These are phyloP conservation scores for Arabidopsis lyrata DNA, from an alignment of 441 rosid genomes.

Conservation along the genomic window DNA sequence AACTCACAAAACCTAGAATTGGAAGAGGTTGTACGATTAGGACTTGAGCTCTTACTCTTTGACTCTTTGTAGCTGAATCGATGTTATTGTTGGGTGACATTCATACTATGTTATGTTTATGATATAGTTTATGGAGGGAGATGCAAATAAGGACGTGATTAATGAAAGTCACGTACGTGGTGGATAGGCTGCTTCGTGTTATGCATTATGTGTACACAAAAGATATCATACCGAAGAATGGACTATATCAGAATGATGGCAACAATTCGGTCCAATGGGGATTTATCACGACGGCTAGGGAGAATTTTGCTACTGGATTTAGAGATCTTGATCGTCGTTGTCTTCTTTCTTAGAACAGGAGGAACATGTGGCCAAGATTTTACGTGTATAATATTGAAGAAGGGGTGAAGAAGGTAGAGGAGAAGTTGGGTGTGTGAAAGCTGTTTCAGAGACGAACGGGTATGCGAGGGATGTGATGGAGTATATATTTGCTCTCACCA, in stretches of 20 bases:
- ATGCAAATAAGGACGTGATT: background rate
- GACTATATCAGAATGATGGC: constrained; percentile 4
- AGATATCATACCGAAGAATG: background rate
- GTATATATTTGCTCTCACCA: background rate
- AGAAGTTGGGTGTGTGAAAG: constrained; percentile 1
- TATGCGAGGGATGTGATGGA: background rate
- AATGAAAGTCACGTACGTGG: background rate
- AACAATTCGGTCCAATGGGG: background rate
- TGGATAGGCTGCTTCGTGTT: background rate
- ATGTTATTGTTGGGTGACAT: constrained; percentile 10
- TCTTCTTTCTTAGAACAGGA: background rate
- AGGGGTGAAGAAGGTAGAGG: background rate
- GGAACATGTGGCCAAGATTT: background rate
- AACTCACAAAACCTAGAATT: too few species aligned
- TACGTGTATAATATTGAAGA: background rate
- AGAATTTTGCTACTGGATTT: background rate
- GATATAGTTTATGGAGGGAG: background rate
- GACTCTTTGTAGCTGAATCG: background rate
- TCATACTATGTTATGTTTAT: background rate
- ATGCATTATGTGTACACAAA: background rate
- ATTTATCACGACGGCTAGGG: background rate
- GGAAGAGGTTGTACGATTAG: constrained; percentile 1
- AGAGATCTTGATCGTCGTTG: background rate
- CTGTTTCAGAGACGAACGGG: background rate
- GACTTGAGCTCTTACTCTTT: constrained; percentile 1